Evolutionary conservation across 1,139 yeast species (phyloP).

Genomic region (Lodderomyces parapsilosis): DNA sequence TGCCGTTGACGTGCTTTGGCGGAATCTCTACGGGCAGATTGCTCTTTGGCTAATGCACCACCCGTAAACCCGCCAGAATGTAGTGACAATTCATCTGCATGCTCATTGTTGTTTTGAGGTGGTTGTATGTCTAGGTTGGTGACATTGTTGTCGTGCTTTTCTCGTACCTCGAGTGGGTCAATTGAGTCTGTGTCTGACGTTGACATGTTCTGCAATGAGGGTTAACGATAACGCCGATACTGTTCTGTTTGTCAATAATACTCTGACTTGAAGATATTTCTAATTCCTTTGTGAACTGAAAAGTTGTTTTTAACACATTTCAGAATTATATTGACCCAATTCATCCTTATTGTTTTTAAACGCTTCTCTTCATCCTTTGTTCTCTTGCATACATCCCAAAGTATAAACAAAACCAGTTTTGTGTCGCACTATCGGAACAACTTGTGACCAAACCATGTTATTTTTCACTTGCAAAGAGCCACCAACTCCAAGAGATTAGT

Average conservation of each 20-base stretch:
- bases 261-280: too few species aligned
- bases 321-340: neutral
- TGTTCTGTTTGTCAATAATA: too few species aligned
- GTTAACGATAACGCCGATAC: neutral
- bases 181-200: conserved; percentile 1
- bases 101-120: neutral
- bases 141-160: neutral
- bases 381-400: neutral
- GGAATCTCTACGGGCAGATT: neutral
- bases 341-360: too few species aligned
- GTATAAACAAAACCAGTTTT: neutral
- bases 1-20: neutral
- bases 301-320: neutral
- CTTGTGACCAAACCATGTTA: too few species aligned
- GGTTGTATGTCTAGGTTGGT: neutral
- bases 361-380: too few species aligned
- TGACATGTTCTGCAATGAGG: neutral
- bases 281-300: neutral
- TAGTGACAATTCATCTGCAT: neutral
- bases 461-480: too few species aligned
- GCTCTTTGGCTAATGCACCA: neutral
- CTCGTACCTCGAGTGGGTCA: conserved; percentile 3
- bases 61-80: neutral
- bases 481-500: too few species aligned
- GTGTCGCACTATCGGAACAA: neutral